These are phyloP conservation scores for Thinopyrum obtusiflorum DNA, from an alignment of 202 grass and related monocot species.

Conservation along the genomic window DNA sequence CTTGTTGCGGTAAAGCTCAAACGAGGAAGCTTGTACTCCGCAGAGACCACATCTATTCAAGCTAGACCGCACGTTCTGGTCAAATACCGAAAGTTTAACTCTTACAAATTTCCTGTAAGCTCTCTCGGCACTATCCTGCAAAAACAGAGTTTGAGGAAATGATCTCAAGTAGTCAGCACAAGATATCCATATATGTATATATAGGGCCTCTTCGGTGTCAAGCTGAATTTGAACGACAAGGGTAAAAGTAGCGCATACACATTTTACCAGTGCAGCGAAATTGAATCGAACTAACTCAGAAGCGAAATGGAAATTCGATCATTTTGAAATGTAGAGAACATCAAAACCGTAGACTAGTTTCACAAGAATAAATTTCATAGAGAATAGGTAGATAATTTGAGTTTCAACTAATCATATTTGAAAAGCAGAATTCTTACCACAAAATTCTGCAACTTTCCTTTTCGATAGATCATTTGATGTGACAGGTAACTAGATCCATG, in stretches of 20 bases:
- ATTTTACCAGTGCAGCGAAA: too few relatives aligned
- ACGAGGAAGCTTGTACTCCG: conserved; percentile 58
- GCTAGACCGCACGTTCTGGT: conserved; percentile 46
- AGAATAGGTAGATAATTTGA: neutral
- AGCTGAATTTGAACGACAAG: too few relatives aligned
- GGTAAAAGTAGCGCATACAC: too few relatives aligned
- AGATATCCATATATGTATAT: neutral
- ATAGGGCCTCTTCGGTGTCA: too few relatives aligned
- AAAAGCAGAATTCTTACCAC: conserved; percentile 51
- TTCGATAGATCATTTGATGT: conserved; percentile 78
- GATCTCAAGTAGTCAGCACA: neutral
- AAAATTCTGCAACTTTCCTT: conserved; percentile 68
- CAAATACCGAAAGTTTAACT: conserved; percentile 47
- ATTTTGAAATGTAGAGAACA: neutral
- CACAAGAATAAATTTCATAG: neutral
- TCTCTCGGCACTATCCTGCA: conserved; percentile 76
- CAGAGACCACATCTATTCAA: conserved; percentile 83
- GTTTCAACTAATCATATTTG: neutral
- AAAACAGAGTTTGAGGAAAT: conserved; percentile 27
- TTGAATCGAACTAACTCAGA: neutral
- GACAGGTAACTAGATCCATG: conserved; percentile 94
- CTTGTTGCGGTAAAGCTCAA: conserved; percentile 63
- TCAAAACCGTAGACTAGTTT: neutral
- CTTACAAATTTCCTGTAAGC: conserved; percentile 75
- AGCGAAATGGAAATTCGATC: neutral